These are phyloP conservation scores for Cladosporium sp. DNA, from an alignment of 2,329 filamentous ascomycete species.

Conservation along the genomic window DNA sequence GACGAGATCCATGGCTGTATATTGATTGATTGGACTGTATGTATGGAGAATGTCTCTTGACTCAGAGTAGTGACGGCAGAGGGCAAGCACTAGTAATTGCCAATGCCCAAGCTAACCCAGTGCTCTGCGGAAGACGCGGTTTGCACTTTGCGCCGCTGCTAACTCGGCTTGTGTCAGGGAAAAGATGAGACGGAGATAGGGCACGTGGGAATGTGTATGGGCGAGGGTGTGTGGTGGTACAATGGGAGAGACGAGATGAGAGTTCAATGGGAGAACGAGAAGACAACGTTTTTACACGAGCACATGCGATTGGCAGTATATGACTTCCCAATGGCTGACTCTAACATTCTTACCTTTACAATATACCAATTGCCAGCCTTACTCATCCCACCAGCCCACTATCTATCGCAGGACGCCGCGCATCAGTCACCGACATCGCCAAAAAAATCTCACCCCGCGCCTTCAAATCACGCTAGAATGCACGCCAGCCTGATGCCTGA, in stretches of 20 bases:
- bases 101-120: slow-evolving; percentile 9
- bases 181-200: not conserved
- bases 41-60: slow-evolving; percentile 5
- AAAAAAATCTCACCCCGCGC: slow-evolving; percentile 1
- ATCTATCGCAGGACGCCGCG: not conserved
- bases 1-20: slow-evolving; percentile 36
- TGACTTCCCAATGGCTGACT: not conserved
- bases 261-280: not conserved
- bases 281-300: slow-evolving; percentile 3
- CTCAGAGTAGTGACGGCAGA: slow-evolving; percentile 6
- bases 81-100: slow-evolving; percentile 15
- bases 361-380: not conserved
- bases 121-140: slow-evolving; percentile 11
- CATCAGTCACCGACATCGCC: slow-evolving; percentile 7
- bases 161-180: slow-evolving; percentile 9
- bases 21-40: not conserved
- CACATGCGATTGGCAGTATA: slow-evolving; percentile 1
- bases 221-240: not conserved
- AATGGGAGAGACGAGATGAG: not conserved
- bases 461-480: not conserved
- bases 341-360: not conserved
- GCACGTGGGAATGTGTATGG: slow-evolving; percentile 14
- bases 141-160: slow-evolving; percentile 14
- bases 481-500: not conserved
- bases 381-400: slow-evolving; percentile 8